Base-by-base conservation (phyloP, 495 filamentous ascomycete species). In the Hypoxylon lienhwacheense region DNA sequence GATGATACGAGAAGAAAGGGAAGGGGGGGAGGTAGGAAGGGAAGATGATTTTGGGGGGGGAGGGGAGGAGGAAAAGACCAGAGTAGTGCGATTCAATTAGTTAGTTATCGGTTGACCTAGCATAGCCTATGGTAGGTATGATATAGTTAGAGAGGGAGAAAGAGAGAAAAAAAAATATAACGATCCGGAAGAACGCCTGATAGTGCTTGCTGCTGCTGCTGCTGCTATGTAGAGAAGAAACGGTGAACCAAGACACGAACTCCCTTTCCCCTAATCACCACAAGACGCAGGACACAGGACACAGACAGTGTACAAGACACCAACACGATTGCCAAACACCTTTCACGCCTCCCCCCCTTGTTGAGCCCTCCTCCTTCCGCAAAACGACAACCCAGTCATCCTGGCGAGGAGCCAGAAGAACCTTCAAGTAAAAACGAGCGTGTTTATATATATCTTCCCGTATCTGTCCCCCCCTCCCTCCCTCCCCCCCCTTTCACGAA, bases 241-340 rank as follows among this genome's bases (percentile, higher is more conserved):
- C 21, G 43, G 42, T 44, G 42, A 41, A 46, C 57, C 48, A 41
- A 35, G 49, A 47, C 26, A 42, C 7, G 17, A 43, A 43, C 14
- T 40, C 53, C 53, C 47, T 39, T 57, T 50, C 42, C 47, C 40
- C 44, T 39, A 16, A n/a, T n/a, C n/a, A n/a, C n/a, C n/a, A n/a
- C n/a, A n/a, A n/a, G n/a, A n/a, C n/a, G n/a, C n/a, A n/a, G n/a
- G n/a, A n/a, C n/a, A n/a, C n/a, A n/a, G n/a, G n/a, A n/a, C n/a
- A n/a, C n/a, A n/a, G n/a, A n/a, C n/a, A n/a, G n/a, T n/a, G n/a
- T n/a, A n/a, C n/a, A n/a, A 24, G 32, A 59, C 43, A 49, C 45
- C 29, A 42, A 53, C 50, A 49, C 45, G 12, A 43, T 55, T 48
- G 35, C 45, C 55, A 31, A 51, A 57, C 59, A 63, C 39, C 47